Evolutionary conservation across 495 filamentous ascomycete species (phyloP), one percentile per base, ranked within the genome.

Genomic region (Penicillium tannophilum): DNA sequence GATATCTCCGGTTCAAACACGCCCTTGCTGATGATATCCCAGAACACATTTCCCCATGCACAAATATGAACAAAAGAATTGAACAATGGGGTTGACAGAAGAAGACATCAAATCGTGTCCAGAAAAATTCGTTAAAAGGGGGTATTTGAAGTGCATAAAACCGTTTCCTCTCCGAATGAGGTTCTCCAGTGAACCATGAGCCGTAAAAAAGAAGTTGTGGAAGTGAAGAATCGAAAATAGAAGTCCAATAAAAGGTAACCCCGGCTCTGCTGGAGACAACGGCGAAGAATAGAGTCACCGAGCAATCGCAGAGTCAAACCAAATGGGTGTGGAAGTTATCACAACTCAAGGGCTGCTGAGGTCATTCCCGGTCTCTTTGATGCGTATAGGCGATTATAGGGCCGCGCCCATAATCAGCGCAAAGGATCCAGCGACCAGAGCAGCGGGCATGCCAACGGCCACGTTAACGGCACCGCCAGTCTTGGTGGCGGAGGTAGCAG

Each of bases 361-460:
- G 30, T 16, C 24, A n/a, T 14, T 49, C 46, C 3, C 44, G 44
- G 43, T 43, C 36, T 23, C 16, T 43, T 41, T 12, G 28, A 36
- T 20, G 20, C 36, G 36, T 43, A 52, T 36, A 24, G 39, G 56
- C 55, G 56, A 65, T 70, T 63, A 78, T 41, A 76, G 60, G 53
- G 63, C 59, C 44, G 54, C 61, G 54, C 72, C 76, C 68, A 79
- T 45, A 60, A 74, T 58, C 58, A 79, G 62, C 48, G 75, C 74
- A 20, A 79, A 55, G 26, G 72, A 77, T 39, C 76, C 74, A 1
- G 73, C 73, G 19, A 71, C 65, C 9, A 79, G 52, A 31, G 70
- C 76, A 36, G 70, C 63, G 4, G 72, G 67, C 58, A 79, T 61
- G 60, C 63, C 63, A 52, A 64, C 70, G 46, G 60, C 59, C 30